Evolutionary conservation across 2,329 filamentous ascomycete genomes (phyloP), one percentile per base, ranked within the genome.

Genomic region (Clarireedia hainanense): DNA sequence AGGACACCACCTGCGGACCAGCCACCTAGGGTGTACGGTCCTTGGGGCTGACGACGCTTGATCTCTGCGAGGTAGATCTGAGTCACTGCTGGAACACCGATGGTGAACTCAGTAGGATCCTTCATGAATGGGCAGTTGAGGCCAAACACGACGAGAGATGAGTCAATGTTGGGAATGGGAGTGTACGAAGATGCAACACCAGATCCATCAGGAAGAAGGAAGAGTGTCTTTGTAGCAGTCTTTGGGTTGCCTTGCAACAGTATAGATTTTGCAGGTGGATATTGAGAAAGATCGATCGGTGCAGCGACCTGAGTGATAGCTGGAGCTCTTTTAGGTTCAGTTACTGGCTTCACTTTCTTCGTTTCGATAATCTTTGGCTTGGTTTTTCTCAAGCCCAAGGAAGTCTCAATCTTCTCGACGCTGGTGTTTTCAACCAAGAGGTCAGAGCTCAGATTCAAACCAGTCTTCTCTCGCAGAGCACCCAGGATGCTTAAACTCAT

Each of bases 1-100:
- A 84, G 83, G 50, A 89, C 84, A 40, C 86, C 86, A 26, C 87
- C 87, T 1, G 85, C 86, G 15, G 83, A 88, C 86, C 86, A 90
- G 27, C 87, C 87, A 15, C 82, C 80, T 1, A 89, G 71, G 53
- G 77, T 77, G 69, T 88, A 88, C 0, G 84, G 83, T 0, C 86
- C 86, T 20, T 75, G 66, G 2, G 85, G 81, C 69, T 89, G 86
- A 52, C 85, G 83, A 3, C 81, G 80, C 69, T 81, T 83, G 69
- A 90, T 86, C 71, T 89, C 85, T 6, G 77, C 72, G 39, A 87
- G 77, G 70, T 84, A 87, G 67, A 84, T 80, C 61, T 77, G 71
- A 5, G 81, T 79, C 66, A 85, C 80, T 26, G 80, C 80, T 63
- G 84, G 81, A 55, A 87, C 80, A 56, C 82, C 82, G 63, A 82